Percentiles rank a stretch among this genome's conserved stretches.
phyloP scores from a whole-genome alignment of 2,329 filamentous ascomycete species.

The Scedosporium aurantiacum region DNA sequence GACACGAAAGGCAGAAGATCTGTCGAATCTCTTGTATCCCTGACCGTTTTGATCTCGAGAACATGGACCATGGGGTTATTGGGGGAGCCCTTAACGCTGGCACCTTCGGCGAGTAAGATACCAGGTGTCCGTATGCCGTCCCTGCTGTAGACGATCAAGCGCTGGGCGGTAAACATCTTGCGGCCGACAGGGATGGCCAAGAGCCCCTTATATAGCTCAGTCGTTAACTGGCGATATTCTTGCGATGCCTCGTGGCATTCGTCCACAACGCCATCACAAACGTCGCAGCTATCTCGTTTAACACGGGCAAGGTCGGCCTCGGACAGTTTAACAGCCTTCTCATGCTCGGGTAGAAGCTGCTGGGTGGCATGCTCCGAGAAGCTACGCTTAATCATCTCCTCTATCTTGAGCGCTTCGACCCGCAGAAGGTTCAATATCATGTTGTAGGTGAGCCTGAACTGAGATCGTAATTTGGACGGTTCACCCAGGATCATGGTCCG shows the following conservation, averaged over 20 bases:
- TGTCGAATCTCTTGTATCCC: conserved; percentile 62
- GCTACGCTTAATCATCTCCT: conserved; percentile 99
- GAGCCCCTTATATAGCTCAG: conserved; percentile 66
- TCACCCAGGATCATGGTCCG: conserved; percentile 93
- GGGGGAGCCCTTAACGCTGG: conserved; percentile 44
- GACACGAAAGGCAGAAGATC: conserved; percentile 79
- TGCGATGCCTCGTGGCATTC: conserved; percentile 72
- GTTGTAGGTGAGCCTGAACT: conserved; percentile 96
- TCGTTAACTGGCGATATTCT: conserved; percentile 67
- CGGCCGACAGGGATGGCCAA: conserved; percentile 73
- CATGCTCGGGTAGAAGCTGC: conserved; percentile 84
- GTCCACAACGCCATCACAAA: conserved; percentile 73
- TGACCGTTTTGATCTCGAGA: conserved; percentile 61
- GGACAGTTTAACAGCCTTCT: conserved; percentile 84
- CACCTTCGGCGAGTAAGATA: conserved; percentile 66
- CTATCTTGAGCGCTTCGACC: conserved; percentile 94
- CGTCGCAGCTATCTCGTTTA: conserved; percentile 70
- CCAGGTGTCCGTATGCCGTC: conserved; percentile 76
- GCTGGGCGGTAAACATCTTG: conserved; percentile 63
- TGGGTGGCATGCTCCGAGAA: conserved; percentile 98
- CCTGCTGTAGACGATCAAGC: conserved; percentile 74
- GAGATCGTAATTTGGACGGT: conserved; percentile 86
- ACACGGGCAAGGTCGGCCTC: conserved; percentile 87
- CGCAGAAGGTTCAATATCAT: conserved; percentile 96
- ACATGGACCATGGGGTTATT: conserved; percentile 62